These are phyloP conservation scores for Cordyceps fumosorosea DNA, from an alignment of 2,329 filamentous ascomycete species.

Conservation along the genomic window DNA sequence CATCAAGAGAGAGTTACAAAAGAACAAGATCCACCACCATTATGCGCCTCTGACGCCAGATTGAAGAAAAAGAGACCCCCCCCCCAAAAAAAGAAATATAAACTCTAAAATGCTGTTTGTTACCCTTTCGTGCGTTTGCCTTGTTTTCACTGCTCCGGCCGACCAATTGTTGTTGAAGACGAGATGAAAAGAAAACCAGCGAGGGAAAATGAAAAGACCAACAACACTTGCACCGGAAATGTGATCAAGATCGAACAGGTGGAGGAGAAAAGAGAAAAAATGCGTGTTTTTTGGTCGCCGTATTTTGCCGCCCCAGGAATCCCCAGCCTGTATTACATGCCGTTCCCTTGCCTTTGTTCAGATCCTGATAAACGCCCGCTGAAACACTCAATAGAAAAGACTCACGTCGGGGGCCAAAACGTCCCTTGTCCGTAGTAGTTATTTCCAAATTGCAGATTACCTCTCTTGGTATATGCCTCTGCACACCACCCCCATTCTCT, in stretches of 20 bases:
- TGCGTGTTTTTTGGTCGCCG: not conserved
- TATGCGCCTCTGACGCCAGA: constrained; percentile 3
- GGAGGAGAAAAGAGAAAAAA: not conserved
- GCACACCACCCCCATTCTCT: not conserved
- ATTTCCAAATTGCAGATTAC: not conserved
- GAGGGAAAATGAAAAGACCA: not conserved
- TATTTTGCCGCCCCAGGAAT: not conserved
- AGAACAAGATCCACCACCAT: not conserved
- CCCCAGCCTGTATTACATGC: not conserved
- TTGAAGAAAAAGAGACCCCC: not conserved
- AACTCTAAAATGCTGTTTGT: not conserved
- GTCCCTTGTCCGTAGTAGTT: not conserved
- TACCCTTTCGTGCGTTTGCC: not conserved
- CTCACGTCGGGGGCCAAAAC: not conserved
- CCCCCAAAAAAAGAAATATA: too few relatives aligned
- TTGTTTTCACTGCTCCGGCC: not conserved
- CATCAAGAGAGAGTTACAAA: not conserved
- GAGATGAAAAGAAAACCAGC: not conserved
- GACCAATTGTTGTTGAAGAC: constrained; percentile 3
- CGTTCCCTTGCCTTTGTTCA: not conserved
- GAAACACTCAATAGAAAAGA: not conserved
- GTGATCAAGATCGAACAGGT: not conserved
- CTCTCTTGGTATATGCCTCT: too few relatives aligned
- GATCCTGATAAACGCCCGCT: not conserved
- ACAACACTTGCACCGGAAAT: not conserved